Evolutionary conservation across 345 rosid genomes (phyloP), one percentile per base, ranked within the genome.

Genomic region (Aquilaria yunnanensis): DNA sequence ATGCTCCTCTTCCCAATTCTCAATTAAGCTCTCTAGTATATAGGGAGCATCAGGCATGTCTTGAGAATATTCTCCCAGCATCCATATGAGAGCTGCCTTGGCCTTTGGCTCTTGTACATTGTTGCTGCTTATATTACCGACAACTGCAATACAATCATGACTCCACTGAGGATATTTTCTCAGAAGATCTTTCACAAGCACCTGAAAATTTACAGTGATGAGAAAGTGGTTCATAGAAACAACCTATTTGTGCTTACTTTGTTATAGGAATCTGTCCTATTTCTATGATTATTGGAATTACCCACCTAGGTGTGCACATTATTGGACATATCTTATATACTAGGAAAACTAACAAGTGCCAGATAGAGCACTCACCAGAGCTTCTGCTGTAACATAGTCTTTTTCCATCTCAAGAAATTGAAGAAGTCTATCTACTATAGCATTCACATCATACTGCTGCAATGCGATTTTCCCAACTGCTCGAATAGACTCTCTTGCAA

Each of bases 101-200:
- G 92, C 99, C 74, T 94, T 94, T 10, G 99, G 92, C 75, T 94
- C 99, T 72, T 88, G 95, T 63, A 94, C 75, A 75, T 86, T 90
- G 47, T 86, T 81, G 73, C 92, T 88, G 77, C 99, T 94, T 67
- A 94, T 94, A 80, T 85, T 85, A 61, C 99, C 99, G 72, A 94
- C 99, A 80, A 90, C 99, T 61, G 97, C 96, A 76, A 94, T 94
- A 81, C 99, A 94, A 67, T 94, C 97, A 16, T 94, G 97, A 80
- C 99, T 94, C 99, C 97, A 94, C 58, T 94, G 99, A 9, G 99
- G 99, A 76, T 94, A 90, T 74, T 94, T 94, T 68, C 99, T 88
- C 58, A 94, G 78, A 67, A 94, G 83, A 80, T 94, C 97, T 78
- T 94, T 94, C 46, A 94, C 97, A 72, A 94, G 97, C 70, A 94